Percentiles rank a stretch among this genome's conserved stretches.
These are phyloP conservation scores for Cercospora sojina DNA, from an alignment of 2,329 filamentous ascomycete genomes.

Conservation along the genomic window DNA sequence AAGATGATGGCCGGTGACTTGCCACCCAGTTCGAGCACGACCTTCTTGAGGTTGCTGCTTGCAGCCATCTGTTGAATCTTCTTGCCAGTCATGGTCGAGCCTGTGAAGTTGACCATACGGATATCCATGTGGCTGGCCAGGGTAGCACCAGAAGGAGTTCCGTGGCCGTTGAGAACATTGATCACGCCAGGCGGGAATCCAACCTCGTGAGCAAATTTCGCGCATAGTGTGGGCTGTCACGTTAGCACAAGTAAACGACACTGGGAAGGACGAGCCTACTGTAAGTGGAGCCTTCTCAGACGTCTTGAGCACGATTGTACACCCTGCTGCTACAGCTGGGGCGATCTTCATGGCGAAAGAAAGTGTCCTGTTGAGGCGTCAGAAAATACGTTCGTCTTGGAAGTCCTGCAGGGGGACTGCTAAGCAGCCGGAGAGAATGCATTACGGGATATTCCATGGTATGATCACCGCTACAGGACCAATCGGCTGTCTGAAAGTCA, in stretches of 20 bases:
- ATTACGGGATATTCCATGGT: constrained; percentile 73
- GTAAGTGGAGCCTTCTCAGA: constrained; percentile 18
- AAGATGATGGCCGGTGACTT: constrained; percentile 57
- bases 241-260: neutral
- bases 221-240: constrained; percentile 24
- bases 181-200: constrained; percentile 75
- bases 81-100: constrained; percentile 65
- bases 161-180: constrained; percentile 64
- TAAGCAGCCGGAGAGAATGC: neutral
- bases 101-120: constrained; percentile 76
- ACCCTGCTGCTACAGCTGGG: constrained; percentile 59
- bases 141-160: constrained; percentile 62
- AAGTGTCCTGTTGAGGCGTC: constrained; percentile 44
- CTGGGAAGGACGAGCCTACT: neutral
- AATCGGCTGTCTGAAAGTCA: constrained; percentile 39
- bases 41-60: constrained; percentile 52
- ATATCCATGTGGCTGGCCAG: constrained; percentile 66
- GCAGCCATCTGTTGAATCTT: constrained; percentile 35
- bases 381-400: neutral
- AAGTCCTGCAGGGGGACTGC: too few relatives aligned
- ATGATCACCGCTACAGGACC: constrained; percentile 59
- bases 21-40: constrained; percentile 59
- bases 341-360: constrained; percentile 77
- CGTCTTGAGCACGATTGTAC: constrained; percentile 53
- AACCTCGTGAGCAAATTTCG: constrained; percentile 50